Evolutionary conservation across 2,329 filamentous ascomycete genomes (phyloP), one percentile per base, ranked within the genome.

Genomic region (Aspergillus pseudonomiae): DNA sequence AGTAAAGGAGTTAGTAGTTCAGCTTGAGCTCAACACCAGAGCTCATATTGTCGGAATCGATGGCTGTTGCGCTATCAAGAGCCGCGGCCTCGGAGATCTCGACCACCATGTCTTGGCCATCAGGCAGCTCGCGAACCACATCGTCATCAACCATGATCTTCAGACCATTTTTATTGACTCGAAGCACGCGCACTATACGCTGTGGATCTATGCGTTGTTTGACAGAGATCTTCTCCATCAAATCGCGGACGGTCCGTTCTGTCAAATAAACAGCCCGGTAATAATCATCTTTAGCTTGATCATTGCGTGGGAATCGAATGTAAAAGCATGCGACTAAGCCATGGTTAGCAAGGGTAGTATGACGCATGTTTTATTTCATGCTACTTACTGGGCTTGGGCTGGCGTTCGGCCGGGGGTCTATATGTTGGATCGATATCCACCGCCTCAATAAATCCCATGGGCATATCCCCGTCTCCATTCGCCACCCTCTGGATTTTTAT

Each of bases 81-180:
- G 91, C 83, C 21, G 70, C 66, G 6, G 71, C 60, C 69, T 95
- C 89, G 62, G 91, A 84, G 63, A 89, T 86, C 70, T 90, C 88
- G 48, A 86, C 86, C 43, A 85, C 81, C 90, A 98, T 95, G 73
- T 97, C 94, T 77, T 98, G 93, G 36, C 93, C 94, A 79, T 99
- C 95, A 1, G 88, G 86, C 59, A 98, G 83, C 76, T 94, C 91
- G 52, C 86, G 86, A 36, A 98, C 87, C 55, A 96, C 89, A 66
- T 97, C 93, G 73, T 98, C 93, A 72, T 98, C 95, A 70, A 98
- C 86, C 73, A 96, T 88, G 61, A 98, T 88, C 71, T 93, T 88
- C 1, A 97, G 80, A 0, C 93, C 93, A 67, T 89, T 88, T 16
- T 88, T 84, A 48, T 92, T 89, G 59, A 93, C 82, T 62, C 88